These are phyloP conservation scores for Cyanidiococcus yangmingshanensis DNA, from an alignment of 23 red algal genomes.

Conservation along the genomic window DNA sequence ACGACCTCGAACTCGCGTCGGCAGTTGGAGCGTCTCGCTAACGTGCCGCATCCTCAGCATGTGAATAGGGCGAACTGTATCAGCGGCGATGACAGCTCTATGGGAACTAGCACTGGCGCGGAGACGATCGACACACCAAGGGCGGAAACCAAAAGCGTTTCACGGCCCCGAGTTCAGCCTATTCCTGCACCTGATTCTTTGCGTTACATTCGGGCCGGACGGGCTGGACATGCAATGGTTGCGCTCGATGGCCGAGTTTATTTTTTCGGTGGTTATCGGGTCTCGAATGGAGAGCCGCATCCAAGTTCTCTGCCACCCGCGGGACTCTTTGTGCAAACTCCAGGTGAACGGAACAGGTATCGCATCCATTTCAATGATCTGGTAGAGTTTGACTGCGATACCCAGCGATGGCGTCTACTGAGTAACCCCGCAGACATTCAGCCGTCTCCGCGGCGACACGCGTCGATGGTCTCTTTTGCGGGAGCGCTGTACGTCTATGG, in stretches of 20 bases:
- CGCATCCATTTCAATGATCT: conserved; percentile 49
- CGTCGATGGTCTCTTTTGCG: conserved; percentile 43
- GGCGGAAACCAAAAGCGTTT: not conserved
- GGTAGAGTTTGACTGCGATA: conserved; percentile 43
- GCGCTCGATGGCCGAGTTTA: conserved; percentile 55
- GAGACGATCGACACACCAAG: too few relatives aligned
- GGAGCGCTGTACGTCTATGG: conserved; percentile 67
- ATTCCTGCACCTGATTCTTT: not conserved
- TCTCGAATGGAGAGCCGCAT: not conserved
- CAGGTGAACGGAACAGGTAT: not conserved
- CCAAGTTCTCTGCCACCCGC: not conserved
- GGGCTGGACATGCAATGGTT: conserved; percentile 71
- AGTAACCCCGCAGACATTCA: not conserved
- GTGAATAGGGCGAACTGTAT: too few relatives aligned
- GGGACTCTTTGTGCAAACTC: not conserved
- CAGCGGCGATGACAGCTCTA: too few relatives aligned
- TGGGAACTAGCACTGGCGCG: too few relatives aligned
- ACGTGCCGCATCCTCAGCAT: too few relatives aligned
- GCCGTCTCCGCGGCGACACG: conserved; percentile 54
- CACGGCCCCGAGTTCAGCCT: not conserved
- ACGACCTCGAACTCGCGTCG: too few relatives aligned
- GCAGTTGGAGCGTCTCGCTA: too few relatives aligned
- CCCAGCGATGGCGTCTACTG: conserved; percentile 21
- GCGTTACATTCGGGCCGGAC: not conserved
- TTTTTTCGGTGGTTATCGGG: conserved; percentile 68